phyloP scores from a whole-genome alignment of 306 rosid species.

The Betula pendula region DNA sequence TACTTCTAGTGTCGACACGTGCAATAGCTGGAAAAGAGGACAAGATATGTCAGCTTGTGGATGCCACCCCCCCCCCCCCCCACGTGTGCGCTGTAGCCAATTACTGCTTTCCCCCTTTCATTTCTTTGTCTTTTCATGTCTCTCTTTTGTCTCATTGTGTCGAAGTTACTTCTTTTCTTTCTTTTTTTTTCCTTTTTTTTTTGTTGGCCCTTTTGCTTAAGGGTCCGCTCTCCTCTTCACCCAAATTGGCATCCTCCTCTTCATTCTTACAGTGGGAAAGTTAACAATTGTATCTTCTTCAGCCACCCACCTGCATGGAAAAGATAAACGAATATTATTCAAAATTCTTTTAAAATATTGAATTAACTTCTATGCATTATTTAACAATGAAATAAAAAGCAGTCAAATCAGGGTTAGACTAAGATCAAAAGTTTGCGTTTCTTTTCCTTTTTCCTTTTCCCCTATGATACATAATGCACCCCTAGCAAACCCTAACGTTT shows the following conservation, averaged over 20 bases:
- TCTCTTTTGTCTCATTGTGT: slow-evolving; percentile 7
- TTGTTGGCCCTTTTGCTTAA: too few relatives aligned
- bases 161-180: slow-evolving; percentile 3
- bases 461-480: too few relatives aligned
- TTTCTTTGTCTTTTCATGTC: slow-evolving; percentile 14
- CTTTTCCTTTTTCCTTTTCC: not conserved
- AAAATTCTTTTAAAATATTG: too few relatives aligned
- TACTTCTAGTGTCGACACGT: slow-evolving; percentile 2
- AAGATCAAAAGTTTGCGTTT: not conserved
- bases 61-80: not conserved
- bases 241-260: slow-evolving; percentile 46
- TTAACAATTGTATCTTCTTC: slow-evolving; percentile 43
- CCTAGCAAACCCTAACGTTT: too few relatives aligned
- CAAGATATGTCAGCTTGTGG: slow-evolving; percentile 11
- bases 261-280: slow-evolving; percentile 54
- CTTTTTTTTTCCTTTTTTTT: too few relatives aligned
- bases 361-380: not conserved
- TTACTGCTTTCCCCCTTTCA: not conserved
- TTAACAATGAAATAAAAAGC: not conserved
- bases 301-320: slow-evolving; percentile 39
- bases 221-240: slow-evolving; percentile 33
- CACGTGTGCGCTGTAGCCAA: slow-evolving; percentile 30
- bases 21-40: slow-evolving; percentile 17
- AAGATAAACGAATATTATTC: not conserved
- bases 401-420: not conserved